Percentiles rank a stretch among this genome's conserved stretches.
phyloP scores from a whole-genome alignment of 2,329 filamentous ascomycete species.

The Didymella pinodella region DNA sequence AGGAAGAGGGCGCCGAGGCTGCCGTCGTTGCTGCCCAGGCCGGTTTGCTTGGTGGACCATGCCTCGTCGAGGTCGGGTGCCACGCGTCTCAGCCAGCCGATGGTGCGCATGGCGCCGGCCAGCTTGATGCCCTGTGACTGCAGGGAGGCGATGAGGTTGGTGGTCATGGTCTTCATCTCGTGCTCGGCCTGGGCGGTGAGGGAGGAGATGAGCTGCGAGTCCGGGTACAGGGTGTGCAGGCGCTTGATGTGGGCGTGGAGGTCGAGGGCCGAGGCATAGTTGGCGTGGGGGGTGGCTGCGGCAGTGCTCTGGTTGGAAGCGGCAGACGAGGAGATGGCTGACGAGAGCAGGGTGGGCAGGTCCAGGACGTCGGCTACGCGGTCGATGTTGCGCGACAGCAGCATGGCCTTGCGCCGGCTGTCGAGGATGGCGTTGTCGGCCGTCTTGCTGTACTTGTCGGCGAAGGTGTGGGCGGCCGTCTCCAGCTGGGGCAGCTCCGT shows the following conservation, averaged over 20 bases:
- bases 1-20: constrained; percentile 84
- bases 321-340: constrained; percentile 70
- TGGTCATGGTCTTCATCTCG: constrained; percentile 87
- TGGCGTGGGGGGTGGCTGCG: constrained; percentile 61
- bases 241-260: constrained; percentile 92
- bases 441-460: constrained; percentile 79
- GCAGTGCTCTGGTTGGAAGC: constrained; percentile 56
- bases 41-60: constrained; percentile 41
- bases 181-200: constrained; percentile 81
- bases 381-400: constrained; percentile 86
- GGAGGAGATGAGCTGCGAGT: constrained; percentile 75
- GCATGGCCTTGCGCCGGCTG: constrained; percentile 77
- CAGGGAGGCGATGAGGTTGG: constrained; percentile 80
- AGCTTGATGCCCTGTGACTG: constrained; percentile 83
- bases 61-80: constrained; percentile 75
- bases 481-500: constrained; percentile 81
- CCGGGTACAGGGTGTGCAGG: constrained; percentile 80
- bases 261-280: constrained; percentile 89
- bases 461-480: constrained; percentile 78
- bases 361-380: constrained; percentile 90
- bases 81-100: constrained; percentile 88
- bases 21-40: constrained; percentile 61
- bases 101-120: constrained; percentile 86
- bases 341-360: constrained; percentile 82
- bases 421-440: constrained; percentile 71